Base-by-base conservation (phyloP, 2,329 filamentous ascomycete genomes). In the Balansia obtecta region DNA sequence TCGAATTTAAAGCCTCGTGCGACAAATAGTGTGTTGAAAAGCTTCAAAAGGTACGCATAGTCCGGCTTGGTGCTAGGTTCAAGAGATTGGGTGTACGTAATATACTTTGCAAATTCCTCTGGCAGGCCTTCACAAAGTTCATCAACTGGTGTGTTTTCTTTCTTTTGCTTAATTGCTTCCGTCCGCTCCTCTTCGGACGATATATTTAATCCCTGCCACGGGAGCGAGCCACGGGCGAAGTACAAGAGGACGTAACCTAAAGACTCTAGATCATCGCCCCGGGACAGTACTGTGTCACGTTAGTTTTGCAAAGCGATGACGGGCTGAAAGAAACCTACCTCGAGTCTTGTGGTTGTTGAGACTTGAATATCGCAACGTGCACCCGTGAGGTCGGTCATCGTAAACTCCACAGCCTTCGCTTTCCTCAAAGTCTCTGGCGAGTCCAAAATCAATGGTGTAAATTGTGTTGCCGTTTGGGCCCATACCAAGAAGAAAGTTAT, bases 401-500 rank as follows among this genome's bases (percentile, higher is more conserved):
- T 3, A 12, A 13, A 43, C 18, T 32, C 18, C 37, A n/a, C 15
- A n/a, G 2, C 46, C 34, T 18, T 52, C 37, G 4, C 4, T 13
- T 12, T 11, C 6, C 15, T 40, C 40, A 18, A 45, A 38, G 15
- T 53, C 40, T 20, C 30, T 43, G 65, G 93, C 91, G 58, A 98
- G 77, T 77, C 93, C 93, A 62, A 98, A 98, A 71, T 97, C 93
- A 61, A 97, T 97, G 46, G 96, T 91, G 62, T 97, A 97, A 76
- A 98, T 90, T 75, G 96, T 90, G 74, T 97, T 97, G 58, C 93
- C 93, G 64, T 91, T 88, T 80, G 96, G 97, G 65, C 93, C 93
- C 62, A 96, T 96, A 55, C 91, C 91, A 89, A 97, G 95, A 47
- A 97, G 77, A 75, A 97, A 97, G 80, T 98, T 97, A 77, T 98